Conservation (phyloP, 2,329 filamentous ascomycete genomes). For the Monosporascus sp. region DNA sequence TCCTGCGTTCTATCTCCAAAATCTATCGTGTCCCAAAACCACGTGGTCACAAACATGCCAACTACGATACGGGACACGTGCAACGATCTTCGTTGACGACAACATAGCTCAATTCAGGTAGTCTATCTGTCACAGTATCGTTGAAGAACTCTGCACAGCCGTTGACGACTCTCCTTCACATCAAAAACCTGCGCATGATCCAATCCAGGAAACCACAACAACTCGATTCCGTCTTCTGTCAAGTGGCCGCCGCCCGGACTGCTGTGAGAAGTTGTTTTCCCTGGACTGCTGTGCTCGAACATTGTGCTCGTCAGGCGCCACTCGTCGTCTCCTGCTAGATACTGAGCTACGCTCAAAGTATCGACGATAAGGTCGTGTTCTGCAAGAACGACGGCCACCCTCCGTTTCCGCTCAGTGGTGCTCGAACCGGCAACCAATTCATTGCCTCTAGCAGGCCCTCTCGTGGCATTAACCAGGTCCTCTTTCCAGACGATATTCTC, state of each 20-base stretch:
- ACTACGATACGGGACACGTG: neutral
- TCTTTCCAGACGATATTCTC: conserved; percentile 68
- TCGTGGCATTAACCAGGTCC: conserved; percentile 39
- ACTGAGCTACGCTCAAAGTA: conserved; percentile 50
- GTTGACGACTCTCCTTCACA: conserved; percentile 17
- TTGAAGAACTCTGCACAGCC: conserved; percentile 22
- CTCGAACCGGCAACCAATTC: conserved; percentile 5
- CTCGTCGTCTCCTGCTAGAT: conserved; percentile 39
- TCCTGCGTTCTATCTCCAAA: conserved; percentile 3
- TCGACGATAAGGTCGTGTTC: conserved; percentile 62
- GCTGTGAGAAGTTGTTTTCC: conserved; percentile 19
- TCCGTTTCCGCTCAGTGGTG: conserved; percentile 8
- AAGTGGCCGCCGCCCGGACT: conserved; percentile 9
- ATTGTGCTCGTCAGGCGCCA: conserved; percentile 14
- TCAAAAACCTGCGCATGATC: conserved; percentile 62
- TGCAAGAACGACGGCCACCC: conserved; percentile 52
- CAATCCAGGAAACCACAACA: conserved; percentile 54
- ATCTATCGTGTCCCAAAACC: conserved; percentile 1
- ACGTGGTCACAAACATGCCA: conserved; percentile 2
- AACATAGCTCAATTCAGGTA: conserved; percentile 2
- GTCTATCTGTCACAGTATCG: conserved; percentile 19
- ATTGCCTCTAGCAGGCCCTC: conserved; percentile 3
- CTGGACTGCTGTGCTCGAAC: conserved; percentile 15
- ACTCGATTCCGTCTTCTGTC: conserved; percentile 40
- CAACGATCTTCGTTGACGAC: neutral